Evolutionary conservation across 2,329 filamentous ascomycete species (phyloP).

Genomic region (Ceratocystiopsis minuta): DNA sequence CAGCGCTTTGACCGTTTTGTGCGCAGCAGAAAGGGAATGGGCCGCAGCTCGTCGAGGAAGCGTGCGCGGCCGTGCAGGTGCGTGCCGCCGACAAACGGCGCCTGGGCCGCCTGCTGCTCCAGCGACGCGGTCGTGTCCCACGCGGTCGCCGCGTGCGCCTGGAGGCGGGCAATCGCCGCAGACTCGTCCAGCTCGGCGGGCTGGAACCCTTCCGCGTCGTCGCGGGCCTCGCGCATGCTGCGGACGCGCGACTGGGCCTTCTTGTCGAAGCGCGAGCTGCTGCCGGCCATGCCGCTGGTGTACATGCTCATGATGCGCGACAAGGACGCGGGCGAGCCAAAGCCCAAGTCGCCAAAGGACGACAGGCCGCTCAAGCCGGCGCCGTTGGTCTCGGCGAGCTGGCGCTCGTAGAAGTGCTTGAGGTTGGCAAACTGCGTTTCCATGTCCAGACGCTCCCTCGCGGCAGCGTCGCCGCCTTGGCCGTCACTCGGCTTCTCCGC

Average conservation of each 20-base stretch:
- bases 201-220: constrained; percentile 52
- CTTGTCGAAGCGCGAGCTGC: constrained; percentile 41
- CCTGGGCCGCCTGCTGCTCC: constrained; percentile 30
- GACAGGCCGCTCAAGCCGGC: constrained; percentile 31
- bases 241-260: constrained; percentile 49
- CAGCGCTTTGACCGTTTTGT: constrained; percentile 92
- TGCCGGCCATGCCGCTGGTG: constrained; percentile 24
- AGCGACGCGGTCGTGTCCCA: constrained; percentile 43
- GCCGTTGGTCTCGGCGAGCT: constrained; percentile 44
- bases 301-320: constrained; percentile 87
- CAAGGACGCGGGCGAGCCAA: constrained; percentile 62
- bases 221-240: constrained; percentile 65
- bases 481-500: constrained; percentile 13
- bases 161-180: constrained; percentile 40
- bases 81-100: constrained; percentile 20
- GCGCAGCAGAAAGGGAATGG: constrained; percentile 64
- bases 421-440: constrained; percentile 60
- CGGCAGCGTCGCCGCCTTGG: too few species aligned
- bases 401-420: constrained; percentile 63
- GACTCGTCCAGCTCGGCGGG: constrained; percentile 44
- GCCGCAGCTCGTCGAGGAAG: constrained; percentile 59
- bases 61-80: constrained; percentile 30
- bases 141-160: constrained; percentile 23
- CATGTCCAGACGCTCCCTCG: constrained; percentile 34
- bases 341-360: constrained; percentile 32